Base-by-base conservation (phyloP, 2,329 filamentous ascomycete genomes). In the Thielaviopsis ethacetica region DNA sequence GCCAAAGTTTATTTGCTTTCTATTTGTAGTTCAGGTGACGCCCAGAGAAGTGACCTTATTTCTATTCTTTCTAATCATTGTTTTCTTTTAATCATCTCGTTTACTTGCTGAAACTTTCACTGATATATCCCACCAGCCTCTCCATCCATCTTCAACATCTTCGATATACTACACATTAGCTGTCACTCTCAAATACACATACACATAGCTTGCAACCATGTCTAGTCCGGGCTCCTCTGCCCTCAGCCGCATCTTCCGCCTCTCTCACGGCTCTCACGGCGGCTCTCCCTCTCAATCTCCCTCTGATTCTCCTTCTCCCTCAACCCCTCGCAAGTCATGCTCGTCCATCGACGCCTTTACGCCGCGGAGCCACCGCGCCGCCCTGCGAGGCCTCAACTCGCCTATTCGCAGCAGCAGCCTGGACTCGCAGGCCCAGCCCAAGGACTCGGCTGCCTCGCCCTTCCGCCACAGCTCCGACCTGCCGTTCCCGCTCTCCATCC, bases 391-490 rank as follows among this genome's bases (percentile, higher is more conserved):
- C 21, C 56, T 58, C 2, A 58, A 58, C 49, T 55, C 41, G 21
- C 54, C 34, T 9, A 22, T 34, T 21, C 54, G 54, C 19, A 41
- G 54, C 21, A 55, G 44, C 34, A 55, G 54, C 21, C 54, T 41
- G 5, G 54, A 22, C 15, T 47, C 54, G 7, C 54, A 38, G 19
- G 12, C 54, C 13, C 54, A 38, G 9, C 34, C 34, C 21, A 38
- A 55, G 21, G 3, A 6, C 54, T 47, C 54, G 54, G 34, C 54
- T 15, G 7, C 27, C 4, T 54, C 49, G 1, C 53, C 30, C 26
- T 21, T 56, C 12, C 58, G 59, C 34, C 53, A 51, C 27, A 58
- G 56, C 24, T 15, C 47, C 21, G 59, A 61, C 52, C 41, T 61
- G 24, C 59, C 58, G n/a, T 56, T 61, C 44, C 59, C 59, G 26